A percentile compares a stretch with the other conserved stretches of the same genome.
Evolutionary conservation across 352 stramenopile species (phyloP).

Genomic region (Globisporangium apiculatum): DNA sequence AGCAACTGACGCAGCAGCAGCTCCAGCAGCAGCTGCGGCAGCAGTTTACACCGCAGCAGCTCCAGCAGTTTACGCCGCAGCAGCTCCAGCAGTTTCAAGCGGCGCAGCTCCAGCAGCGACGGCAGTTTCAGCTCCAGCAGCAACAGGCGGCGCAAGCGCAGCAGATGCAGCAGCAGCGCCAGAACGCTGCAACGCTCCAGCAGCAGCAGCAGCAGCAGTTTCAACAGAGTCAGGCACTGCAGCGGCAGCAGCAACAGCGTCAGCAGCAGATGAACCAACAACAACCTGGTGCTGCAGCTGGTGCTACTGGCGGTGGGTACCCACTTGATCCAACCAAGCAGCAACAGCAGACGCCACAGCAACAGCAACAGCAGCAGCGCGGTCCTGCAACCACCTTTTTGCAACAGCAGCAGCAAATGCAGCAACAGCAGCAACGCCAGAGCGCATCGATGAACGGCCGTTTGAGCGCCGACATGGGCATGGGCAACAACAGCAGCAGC

Average conservation of each 20-base stretch:
- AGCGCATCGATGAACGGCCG: slow-evolving; percentile 33
- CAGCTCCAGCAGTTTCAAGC: slow-evolving; percentile 17
- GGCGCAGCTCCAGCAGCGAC: slow-evolving; percentile 24
- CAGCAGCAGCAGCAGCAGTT: slow-evolving; percentile 64
- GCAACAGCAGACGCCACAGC: slow-evolving; percentile 6
- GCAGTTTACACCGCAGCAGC: slow-evolving; percentile 41
- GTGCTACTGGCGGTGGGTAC: no score
- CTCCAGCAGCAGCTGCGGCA: slow-evolving; percentile 8
- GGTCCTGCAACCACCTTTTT: slow-evolving; percentile 15
- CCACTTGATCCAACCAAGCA: slow-evolving; percentile 20
- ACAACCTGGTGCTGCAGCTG: background rate
- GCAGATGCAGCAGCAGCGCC: slow-evolving; percentile 75
- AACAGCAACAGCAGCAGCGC: slow-evolving; percentile 23
- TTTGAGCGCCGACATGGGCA: slow-evolving; percentile 46
- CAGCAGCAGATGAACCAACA: slow-evolving; percentile 22
- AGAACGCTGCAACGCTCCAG: slow-evolving; percentile 55
- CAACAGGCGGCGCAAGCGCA: slow-evolving; percentile 59
- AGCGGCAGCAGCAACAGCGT: slow-evolving; percentile 67
- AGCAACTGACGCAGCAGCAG: slow-evolving; percentile 19
- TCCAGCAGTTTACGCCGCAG: slow-evolving; percentile 16
- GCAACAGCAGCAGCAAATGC: slow-evolving; percentile 34
- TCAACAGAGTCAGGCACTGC: slow-evolving; percentile 78
- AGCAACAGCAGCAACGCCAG: slow-evolving; percentile 28
- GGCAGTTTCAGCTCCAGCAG: slow-evolving; percentile 41
- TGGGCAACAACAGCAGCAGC: slow-evolving; percentile 15